phyloP scores from a whole-genome alignment of 257 asterid genomes.

The Paraleonurus japonicus region DNA sequence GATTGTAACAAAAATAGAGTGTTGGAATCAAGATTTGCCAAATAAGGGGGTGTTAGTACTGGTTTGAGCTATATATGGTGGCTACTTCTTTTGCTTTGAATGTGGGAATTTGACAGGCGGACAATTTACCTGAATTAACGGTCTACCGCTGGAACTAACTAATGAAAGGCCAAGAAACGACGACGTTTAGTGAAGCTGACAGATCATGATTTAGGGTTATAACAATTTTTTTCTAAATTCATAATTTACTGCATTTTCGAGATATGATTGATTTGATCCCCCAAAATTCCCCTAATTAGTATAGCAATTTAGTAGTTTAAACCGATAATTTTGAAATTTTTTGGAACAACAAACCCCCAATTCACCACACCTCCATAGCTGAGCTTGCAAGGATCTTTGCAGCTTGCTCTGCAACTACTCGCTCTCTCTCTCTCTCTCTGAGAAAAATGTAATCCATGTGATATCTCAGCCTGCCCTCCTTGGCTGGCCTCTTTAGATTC shows the following conservation, averaged over 20 bases:
- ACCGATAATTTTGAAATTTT: neutral
- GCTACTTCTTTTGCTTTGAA: too few relatives aligned
- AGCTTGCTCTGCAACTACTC: conserved; percentile 24
- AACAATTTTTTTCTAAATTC: neutral
- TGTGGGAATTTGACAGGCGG: conserved; percentile 20
- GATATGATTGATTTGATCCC: neutral
- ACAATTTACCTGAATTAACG: conserved; percentile 48
- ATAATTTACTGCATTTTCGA: neutral
- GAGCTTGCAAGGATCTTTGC: conserved; percentile 3
- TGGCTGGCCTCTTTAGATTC: conserved; percentile 35
- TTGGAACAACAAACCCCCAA: neutral
- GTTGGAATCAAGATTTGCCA: conserved; percentile 33
- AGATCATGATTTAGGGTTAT: neutral
- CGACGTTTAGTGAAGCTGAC: neutral
- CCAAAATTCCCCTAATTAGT: neutral
- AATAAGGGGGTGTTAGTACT: conserved; percentile 30
- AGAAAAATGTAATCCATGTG: conserved; percentile 36
- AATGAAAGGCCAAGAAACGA: neutral
- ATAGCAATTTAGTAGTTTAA: neutral
- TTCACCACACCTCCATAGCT: conserved; percentile 8
- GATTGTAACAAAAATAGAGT: neutral
- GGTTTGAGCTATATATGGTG: conserved; percentile 23
- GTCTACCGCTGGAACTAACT: conserved; percentile 28
- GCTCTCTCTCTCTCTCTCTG: conserved; percentile 5
- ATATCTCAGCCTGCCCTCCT: conserved; percentile 33